Evolutionary conservation across 2,329 filamentous ascomycete genomes (phyloP).

Genomic region (Neobulgaria alba): DNA sequence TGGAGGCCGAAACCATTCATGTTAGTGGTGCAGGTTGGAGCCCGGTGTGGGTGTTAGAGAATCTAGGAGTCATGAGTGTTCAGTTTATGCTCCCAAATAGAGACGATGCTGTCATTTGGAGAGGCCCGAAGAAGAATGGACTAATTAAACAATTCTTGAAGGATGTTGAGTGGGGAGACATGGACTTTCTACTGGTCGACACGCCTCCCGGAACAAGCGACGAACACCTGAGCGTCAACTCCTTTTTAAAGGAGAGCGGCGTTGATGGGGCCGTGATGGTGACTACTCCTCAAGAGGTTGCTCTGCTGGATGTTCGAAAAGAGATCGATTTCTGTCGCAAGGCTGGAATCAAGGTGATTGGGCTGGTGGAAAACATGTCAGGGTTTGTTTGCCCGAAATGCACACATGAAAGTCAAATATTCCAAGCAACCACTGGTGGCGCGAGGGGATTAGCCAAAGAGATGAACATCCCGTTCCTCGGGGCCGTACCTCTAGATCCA

Average conservation of each 20-base stretch:
- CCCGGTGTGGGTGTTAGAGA: constrained; percentile 92
- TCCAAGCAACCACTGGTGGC: constrained; percentile 84
- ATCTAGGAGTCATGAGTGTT: constrained; percentile 91
- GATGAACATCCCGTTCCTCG: constrained; percentile 80
- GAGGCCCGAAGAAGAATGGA: constrained; percentile 96
- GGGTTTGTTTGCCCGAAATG: constrained; percentile 95
- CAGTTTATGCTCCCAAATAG: constrained; percentile 95
- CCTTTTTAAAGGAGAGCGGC: constrained; percentile 80
- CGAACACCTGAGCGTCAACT: constrained; percentile 90
- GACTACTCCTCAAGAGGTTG: constrained; percentile 91
- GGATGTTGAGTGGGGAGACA: constrained; percentile 93
- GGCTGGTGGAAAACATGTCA: constrained; percentile 95
- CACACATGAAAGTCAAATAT: constrained; percentile 74
- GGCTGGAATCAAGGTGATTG: constrained; percentile 79
- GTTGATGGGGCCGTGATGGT: constrained; percentile 91
- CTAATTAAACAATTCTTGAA: constrained; percentile 97
- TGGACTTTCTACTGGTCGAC: constrained; percentile 90
- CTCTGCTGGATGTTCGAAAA: constrained; percentile 85
- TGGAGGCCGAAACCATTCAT: constrained; percentile 88
- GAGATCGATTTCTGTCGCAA: constrained; percentile 98
- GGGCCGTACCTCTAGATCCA: constrained; percentile 83
- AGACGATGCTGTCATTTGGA: constrained; percentile 95
- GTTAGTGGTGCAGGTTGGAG: constrained; percentile 84
- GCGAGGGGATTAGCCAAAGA: constrained; percentile 73
- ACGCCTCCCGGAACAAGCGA: constrained; percentile 93